A percentile compares a stretch with the other conserved stretches of the same genome.
phyloP scores from a whole-genome alignment of 2,329 filamentous ascomycete genomes.

The Cercospora zeina region DNA sequence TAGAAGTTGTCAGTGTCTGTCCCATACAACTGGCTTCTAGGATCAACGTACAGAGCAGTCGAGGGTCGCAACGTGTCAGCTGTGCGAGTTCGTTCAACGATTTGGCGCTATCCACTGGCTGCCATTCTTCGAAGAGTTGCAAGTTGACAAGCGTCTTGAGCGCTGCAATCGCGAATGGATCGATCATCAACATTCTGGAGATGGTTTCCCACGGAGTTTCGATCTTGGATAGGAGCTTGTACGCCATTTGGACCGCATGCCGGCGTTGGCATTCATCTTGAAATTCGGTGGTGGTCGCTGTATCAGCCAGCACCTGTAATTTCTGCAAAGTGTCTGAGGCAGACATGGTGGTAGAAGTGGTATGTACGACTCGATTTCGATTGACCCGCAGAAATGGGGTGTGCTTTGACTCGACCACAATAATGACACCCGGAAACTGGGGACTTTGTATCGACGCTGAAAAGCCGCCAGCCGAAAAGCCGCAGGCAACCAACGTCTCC shows the following conservation, averaged over 20 bases:
- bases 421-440: background rate
- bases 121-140: constrained; percentile 12
- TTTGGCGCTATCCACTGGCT: constrained; percentile 1
- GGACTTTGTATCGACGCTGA: background rate
- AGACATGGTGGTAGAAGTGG: background rate
- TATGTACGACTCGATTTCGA: background rate
- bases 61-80: constrained; percentile 1
- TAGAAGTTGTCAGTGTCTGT: background rate
- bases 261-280: constrained; percentile 13
- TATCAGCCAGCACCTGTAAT: background rate
- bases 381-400: background rate
- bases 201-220: constrained; percentile 16
- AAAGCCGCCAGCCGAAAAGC: background rate
- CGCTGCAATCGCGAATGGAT: constrained; percentile 14
- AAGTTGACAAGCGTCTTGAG: constrained; percentile 9
- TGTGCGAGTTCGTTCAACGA: constrained; percentile 1
- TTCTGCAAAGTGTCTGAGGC: background rate
- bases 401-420: background rate
- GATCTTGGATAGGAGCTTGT: constrained; percentile 8
- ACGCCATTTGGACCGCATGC: constrained; percentile 8
- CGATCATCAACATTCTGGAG: constrained; percentile 11
- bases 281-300: background rate
- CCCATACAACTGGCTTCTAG: background rate
- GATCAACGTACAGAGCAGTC: constrained; percentile 8
- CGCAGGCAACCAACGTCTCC: background rate